Base-by-base conservation (phyloP, 2,329 filamentous ascomycete species). In the Sporothrix pseudoabietina region DNA sequence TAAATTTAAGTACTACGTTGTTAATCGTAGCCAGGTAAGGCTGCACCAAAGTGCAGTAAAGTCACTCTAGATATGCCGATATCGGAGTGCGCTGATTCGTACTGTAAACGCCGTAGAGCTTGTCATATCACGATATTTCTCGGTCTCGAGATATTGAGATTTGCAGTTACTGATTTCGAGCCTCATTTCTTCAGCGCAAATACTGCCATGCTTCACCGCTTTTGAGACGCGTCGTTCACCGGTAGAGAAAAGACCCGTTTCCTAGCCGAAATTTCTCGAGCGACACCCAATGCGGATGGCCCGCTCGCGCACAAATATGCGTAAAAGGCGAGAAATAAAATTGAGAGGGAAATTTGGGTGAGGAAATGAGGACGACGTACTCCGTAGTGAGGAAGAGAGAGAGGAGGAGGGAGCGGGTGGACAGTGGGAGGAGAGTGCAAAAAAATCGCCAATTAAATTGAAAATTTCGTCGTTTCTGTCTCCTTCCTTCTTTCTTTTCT, bases 241-340 rank as follows among this genome's bases (percentile, higher is more conserved):
- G 4, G 4, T 7, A 41, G 39, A 49, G 44, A 49, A 26, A 12
- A 6, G 22, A 12, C 61, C 39, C 39, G n/a, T 65, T 26, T 22
- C n/a, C 12, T 10, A 44, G 26, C 35, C 61, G 47, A 44, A 65
- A 47, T 44, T 44, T 47, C 61, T 66, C 16, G 39, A 66, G 61
- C 61, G 61, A 66, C 61, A 19, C 61, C 61, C 61, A 66, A 66
- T 30, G 10, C 39, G 61, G 61, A 66, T 39, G 35, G 61, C 10
- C 14, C n/a, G 35, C 16, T n/a, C 61, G 39, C 61, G 44, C 61
- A 66, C 26, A 49, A 66, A 30, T 63, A n/a, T n/a, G n/a, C n/a
- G n/a, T n/a, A 63, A 47, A 66, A 26, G 30, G 9, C 12, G 22
- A 16, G 52, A 54, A 54, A 22, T 14, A 26, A 55, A 26, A 55